Evolutionary conservation across 768 basidiomycete species (phyloP), one percentile per base, ranked within the genome.

Genomic region (Mycena vitilis): DNA sequence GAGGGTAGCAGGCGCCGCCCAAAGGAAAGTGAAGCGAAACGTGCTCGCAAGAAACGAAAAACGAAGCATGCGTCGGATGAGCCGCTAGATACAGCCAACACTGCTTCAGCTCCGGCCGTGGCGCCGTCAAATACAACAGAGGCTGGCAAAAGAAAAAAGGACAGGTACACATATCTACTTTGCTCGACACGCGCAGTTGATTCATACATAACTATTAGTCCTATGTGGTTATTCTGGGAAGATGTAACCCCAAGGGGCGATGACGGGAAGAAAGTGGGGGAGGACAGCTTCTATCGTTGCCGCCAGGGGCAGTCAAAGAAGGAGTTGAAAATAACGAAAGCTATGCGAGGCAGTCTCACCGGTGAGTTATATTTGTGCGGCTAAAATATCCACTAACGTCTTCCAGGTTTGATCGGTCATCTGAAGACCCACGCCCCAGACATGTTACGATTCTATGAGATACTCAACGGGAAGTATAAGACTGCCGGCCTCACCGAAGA

Each of bases 271-370:
- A 51, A 13, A 23, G n/a, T 23, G 22, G 6, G 5, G 8, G 51
- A 38, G n/a, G 60, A 62, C n/a, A 57, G 42, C 25, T 57, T 65
- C 37, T 65, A 56, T 55, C 54, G 55, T 16, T 65, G 63, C 38
- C 37, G 5, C 20, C 63, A 65, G 13, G 63, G 63, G 6, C 47
- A 65, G 40, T 65, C 63, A 9, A 40, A 37, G 63, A 47, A 57
- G 10, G 30, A 49, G 13, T 55, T 56, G 18, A 48, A 34, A 18
- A 65, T 65, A 20, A 57, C 63, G 22, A 20, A 4, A 5, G 20
- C 9, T 6, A 65, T 65, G 63, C 30, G 30, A 0, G 37, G 40
- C 25, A 42, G 40, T 25, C 22, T 63, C 23, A 63, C 30, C 12
- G 52, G 61, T 63, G 40, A 52, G 22, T 23, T 42, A 63, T 22